Evolutionary conservation across 2,329 filamentous ascomycete species (phyloP).

Genomic region (Pseudogymnoascus sp.): DNA sequence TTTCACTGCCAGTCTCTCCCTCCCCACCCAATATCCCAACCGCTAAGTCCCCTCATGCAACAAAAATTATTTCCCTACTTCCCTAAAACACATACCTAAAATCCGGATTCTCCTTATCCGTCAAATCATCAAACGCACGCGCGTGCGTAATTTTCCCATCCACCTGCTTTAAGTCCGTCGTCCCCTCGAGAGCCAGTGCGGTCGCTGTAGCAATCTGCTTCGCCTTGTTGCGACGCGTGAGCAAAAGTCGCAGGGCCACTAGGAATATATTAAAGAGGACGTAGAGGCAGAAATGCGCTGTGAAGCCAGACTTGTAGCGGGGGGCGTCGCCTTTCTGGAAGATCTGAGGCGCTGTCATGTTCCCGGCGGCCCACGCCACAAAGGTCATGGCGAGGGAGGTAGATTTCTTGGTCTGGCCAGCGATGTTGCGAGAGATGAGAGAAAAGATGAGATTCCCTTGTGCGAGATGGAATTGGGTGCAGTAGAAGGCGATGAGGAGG

Average conservation of each 20-base stretch:
- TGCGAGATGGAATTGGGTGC: conserved; percentile 23
- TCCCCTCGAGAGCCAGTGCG: neutral
- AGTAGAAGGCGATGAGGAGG: conserved; percentile 25
- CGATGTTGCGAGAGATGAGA: conserved; percentile 43
- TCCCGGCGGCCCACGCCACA: conserved; percentile 50
- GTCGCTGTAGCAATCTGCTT: neutral
- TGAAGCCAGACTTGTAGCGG: conserved; percentile 26
- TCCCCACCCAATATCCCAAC: neutral
- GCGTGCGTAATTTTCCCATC: neutral
- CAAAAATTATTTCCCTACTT: neutral
- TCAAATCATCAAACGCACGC: conserved; percentile 16
- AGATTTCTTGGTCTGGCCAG: conserved; percentile 41
- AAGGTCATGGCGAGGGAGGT: conserved; percentile 48
- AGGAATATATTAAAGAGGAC: conserved; percentile 28
- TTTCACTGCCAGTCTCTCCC: neutral
- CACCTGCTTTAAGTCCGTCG: conserved; percentile 8
- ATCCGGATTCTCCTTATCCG: conserved; percentile 19
- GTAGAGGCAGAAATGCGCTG: conserved; percentile 30
- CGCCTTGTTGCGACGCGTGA: conserved; percentile 32
- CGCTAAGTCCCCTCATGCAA: neutral
- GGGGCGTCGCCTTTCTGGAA: conserved; percentile 31
- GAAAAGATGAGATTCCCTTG: conserved; percentile 35
- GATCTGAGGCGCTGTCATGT: conserved; percentile 55
- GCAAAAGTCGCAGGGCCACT: conserved; percentile 31
- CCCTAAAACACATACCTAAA: conserved; percentile 15